Conservation (phyloP, 23 red algal genomes). For the Pyropia haitanensis region DNA sequence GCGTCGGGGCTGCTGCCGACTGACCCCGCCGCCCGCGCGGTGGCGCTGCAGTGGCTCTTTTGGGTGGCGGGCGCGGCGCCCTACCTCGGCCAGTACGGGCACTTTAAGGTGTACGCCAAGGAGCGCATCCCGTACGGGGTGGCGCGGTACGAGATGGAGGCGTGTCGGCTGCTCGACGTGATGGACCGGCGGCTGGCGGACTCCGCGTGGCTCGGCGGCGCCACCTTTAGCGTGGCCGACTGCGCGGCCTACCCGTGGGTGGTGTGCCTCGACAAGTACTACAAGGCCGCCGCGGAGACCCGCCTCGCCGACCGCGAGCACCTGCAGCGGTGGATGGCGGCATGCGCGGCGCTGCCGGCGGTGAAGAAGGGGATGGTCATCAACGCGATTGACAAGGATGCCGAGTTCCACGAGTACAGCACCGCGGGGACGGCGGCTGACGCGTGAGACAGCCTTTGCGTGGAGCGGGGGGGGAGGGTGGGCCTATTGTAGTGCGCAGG, state of each 20-base stretch:
- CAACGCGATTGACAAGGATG: no score
- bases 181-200: slow-evolving; percentile 26
- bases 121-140: slow-evolving; percentile 28
- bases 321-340: slow-evolving; percentile 23
- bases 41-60: slow-evolving; percentile 33
- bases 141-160: slow-evolving; percentile 43
- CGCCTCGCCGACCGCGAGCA: slow-evolving; percentile 10
- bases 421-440: no score
- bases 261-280: not conserved
- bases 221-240: slow-evolving; percentile 41
- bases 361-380: no score
- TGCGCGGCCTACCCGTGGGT: slow-evolving; percentile 45
- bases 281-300: not conserved
- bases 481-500: no score
- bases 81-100: slow-evolving; percentile 21
- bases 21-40: slow-evolving; percentile 1
- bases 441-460: no score
- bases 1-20: slow-evolving; percentile 7
- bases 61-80: slow-evolving; percentile 26
- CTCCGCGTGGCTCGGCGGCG: slow-evolving; percentile 7
- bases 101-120: slow-evolving; percentile 29
- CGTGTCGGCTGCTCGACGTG: slow-evolving; percentile 27
- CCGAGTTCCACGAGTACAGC: no score
- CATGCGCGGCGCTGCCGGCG: no score
- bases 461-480: no score